Evolutionary conservation across 2,329 filamentous ascomycete genomes (phyloP), one percentile per base, ranked within the genome.

Genomic region (Metarhizium album): DNA sequence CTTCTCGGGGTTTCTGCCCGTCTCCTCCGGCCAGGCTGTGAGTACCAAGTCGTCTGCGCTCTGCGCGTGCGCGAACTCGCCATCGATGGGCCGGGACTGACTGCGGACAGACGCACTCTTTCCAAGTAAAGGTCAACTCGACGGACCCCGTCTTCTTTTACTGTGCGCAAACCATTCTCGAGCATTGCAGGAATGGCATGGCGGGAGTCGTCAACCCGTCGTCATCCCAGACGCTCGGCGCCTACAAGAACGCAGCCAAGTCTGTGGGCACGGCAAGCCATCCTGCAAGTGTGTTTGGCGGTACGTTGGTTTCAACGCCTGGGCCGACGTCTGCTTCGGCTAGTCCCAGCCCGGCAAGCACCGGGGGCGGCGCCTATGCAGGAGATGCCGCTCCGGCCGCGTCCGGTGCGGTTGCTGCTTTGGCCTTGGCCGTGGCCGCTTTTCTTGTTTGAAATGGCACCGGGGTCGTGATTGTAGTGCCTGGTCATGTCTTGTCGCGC

Each of bases 71-170:
- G n/a, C n/a, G n/a, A n/a, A n/a, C n/a, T n/a, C n/a, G n/a, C n/a
- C n/a, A n/a, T n/a, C n/a, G n/a, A 8, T 9, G 18, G 5, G 13
- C 35, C 35, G 2, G 1, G 2, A 14, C 35, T n/a, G 1, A n/a
- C 35, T 37, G 9, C 5, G 8, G 5, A 9, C 13, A 48, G 56
- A 48, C 49, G 18, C 45, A 58, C 29, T 53, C 56, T 4, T 61
- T 60, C 54, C 52, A 51, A 20, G 59, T 62, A 18, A 52, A 33
- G 4, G 52, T 62, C 40, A 58, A 58, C 47, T 46, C 53, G 16
- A 60, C 57, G 14, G 50, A 59, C 6, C 59, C 60, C 22, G 50
- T 62, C 13, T 55, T 59, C 45, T 59, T 61, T 50, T 62, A 62
- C 54, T 62, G 56, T 45, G 51, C 55, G 5, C 47, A 46, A 13